Percentiles rank a stretch among this genome's conserved stretches.
Conservation (phyloP, 176 grass and related monocot genomes). For the Oryza glaberrima region DNA sequence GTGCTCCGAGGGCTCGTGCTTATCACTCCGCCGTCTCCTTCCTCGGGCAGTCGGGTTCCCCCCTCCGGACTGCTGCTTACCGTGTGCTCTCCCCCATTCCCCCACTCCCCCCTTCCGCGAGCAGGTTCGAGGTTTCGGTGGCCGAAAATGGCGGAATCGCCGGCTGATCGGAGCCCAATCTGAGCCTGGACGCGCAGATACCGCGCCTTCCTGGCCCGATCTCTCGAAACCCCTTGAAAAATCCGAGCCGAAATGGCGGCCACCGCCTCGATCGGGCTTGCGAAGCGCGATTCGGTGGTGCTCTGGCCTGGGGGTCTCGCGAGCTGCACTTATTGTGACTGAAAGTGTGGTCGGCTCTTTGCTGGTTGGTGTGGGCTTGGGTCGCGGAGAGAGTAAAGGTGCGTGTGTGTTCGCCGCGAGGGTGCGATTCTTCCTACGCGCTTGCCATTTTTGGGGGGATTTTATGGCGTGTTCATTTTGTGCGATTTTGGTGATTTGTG, state of each 20-base stretch:
- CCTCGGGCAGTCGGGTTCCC: conserved; percentile 41
- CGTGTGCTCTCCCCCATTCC: conserved; percentile 24
- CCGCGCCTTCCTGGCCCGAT: conserved; percentile 53
- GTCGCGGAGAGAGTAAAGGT: conserved; percentile 44
- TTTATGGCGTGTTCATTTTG: conserved; percentile 9
- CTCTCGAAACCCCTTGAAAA: conserved; percentile 43
- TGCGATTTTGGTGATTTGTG: conserved; percentile 36
- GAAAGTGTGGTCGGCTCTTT: conserved; percentile 11
- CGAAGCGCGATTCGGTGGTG: conserved; percentile 27
- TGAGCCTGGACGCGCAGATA: conserved; percentile 20
- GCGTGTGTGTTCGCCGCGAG: conserved; percentile 25
- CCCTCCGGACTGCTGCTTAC: conserved; percentile 49
- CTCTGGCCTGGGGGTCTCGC: conserved; percentile 34
- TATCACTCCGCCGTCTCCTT: conserved; percentile 67
- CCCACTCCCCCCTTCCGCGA: conserved; percentile 1
- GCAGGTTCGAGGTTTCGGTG: conserved; percentile 39
- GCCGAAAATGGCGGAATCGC: conserved; percentile 68
- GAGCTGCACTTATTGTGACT: neutral
- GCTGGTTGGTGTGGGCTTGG: conserved; percentile 15
- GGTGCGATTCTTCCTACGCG: neutral
- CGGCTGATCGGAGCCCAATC: conserved; percentile 54
- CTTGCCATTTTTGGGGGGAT: conserved; percentile 23
- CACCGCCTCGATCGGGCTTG: conserved; percentile 43
- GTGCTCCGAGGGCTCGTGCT: conserved; percentile 47
- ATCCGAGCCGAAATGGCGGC: conserved; percentile 40